Evolutionary conservation across 2,329 filamentous ascomycete species (phyloP).

Genomic region (Verticillium albo-atrum): DNA sequence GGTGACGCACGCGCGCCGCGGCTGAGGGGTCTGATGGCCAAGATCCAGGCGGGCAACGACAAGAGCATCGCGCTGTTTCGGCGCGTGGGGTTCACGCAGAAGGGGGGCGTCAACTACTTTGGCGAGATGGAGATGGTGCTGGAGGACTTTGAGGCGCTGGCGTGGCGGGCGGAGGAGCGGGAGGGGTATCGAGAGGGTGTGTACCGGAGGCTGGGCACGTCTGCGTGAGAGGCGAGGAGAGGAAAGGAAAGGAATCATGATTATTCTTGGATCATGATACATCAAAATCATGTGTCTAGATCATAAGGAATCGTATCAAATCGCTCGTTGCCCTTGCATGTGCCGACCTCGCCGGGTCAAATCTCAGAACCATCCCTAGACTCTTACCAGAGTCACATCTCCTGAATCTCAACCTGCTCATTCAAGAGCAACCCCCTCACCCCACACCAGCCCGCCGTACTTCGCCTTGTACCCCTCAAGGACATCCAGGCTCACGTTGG

Average conservation of each 20-base stretch:
- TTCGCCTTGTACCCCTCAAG: slow-evolving; percentile 52
- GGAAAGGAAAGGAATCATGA: neutral
- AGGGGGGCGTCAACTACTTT: slow-evolving; percentile 54
- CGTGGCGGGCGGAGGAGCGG: neutral
- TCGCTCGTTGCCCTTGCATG: too few species aligned
- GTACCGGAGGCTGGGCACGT: too few species aligned
- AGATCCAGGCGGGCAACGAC: slow-evolving; percentile 53
- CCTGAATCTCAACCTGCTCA: neutral
- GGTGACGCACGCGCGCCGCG: too few species aligned
- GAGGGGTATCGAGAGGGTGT: neutral
- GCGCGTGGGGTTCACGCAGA: slow-evolving; percentile 45
- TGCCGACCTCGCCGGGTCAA: too few species aligned
- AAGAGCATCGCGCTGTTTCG: slow-evolving; percentile 48
- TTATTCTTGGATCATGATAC: too few species aligned
- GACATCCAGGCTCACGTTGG: slow-evolving; percentile 58
- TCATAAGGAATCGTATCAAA: too few species aligned
- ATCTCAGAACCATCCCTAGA: too few species aligned
- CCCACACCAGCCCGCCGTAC: slow-evolving; percentile 23
- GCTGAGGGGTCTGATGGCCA: slow-evolving; percentile 50
- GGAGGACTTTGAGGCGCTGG: slow-evolving; percentile 15
- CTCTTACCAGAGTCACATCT: neutral
- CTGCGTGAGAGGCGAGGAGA: neutral
- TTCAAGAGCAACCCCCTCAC: neutral
- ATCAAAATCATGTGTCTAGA: too few species aligned
- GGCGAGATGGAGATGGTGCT: slow-evolving; percentile 52